Evolutionary conservation across 2,329 filamentous ascomycete species (phyloP), one percentile per base, ranked within the genome.

Genomic region (Sporothrix globosa): DNA sequence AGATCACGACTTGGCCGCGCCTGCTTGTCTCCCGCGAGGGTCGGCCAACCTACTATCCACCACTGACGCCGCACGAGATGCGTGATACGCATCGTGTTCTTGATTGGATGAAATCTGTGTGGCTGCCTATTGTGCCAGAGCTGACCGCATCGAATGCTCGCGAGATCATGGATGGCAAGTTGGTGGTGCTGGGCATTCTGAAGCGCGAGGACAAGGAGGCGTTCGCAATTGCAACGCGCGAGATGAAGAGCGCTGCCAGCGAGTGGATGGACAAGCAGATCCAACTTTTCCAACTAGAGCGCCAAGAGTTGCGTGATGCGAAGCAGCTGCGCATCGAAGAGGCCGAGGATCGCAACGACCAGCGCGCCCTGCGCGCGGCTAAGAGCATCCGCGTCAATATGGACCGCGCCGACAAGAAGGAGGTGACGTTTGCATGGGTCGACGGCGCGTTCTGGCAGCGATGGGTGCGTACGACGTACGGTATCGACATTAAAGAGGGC

Each of bases 251-350:
- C 74, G 96, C 96, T 1, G 96, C 96, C 10, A 87, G 94, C 72
- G 96, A 98, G 80, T 99, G 96, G 94, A 97, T 98, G 87, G 95
- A 98, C 79, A 96, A 96, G 82, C 92, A 97, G 80, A 91, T 92
- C 21, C 90, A 95, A 75, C 86, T 93, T 52, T 97, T 97, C 84
- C 92, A 97, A 79, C 88, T 96, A 19, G 95, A 98, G 81, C 87
- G 95, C 70, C 93, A 97, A 82, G 96, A 97, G 80, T 85, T 97
- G 65, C 90, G 96, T 68, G 94, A 98, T 79, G 90, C 93, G 5
- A 99, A 99, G 83, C 93, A 98, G 79, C 85, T 97, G 73, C 90
- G 95, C 63, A 96, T 99, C 69, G 96, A 99, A 79, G 96, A 99
- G 80, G 96, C 96, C 4, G 91, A 97, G 78, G 95, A 97, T 79